Percentiles rank a stretch among this genome's conserved stretches.
Conservation (phyloP, 2,329 filamentous ascomycete species). For the Paraphaeosphaeria minitans region DNA sequence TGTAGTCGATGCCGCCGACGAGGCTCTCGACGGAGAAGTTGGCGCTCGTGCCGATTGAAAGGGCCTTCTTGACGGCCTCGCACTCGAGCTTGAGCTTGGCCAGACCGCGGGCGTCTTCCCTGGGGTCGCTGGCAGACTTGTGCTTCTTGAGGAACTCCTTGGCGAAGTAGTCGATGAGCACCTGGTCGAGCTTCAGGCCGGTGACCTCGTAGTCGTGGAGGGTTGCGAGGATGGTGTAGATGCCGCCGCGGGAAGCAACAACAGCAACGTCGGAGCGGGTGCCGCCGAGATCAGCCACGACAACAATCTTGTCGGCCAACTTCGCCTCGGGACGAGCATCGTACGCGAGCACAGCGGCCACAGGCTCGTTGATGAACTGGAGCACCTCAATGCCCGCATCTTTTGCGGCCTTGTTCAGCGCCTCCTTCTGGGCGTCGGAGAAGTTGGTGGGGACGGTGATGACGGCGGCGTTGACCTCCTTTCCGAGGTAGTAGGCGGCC, state of each 20-base stretch:
- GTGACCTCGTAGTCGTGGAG: constrained; percentile 95
- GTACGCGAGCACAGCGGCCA: constrained; percentile 87
- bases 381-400: constrained; percentile 85
- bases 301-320: constrained; percentile 82
- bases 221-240: constrained; percentile 94
- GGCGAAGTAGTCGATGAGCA: constrained; percentile 92
- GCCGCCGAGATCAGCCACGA: constrained; percentile 91
- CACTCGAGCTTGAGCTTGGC: constrained; percentile 93
- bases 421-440: constrained; percentile 81
- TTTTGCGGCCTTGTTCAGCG: constrained; percentile 76
- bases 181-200: constrained; percentile 83
- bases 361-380: constrained; percentile 89
- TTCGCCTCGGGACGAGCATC: constrained; percentile 80
- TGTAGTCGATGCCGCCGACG: constrained; percentile 87
- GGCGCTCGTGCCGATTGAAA: constrained; percentile 86
- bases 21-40: constrained; percentile 93
- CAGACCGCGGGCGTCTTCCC: constrained; percentile 77
- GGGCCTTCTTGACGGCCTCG: constrained; percentile 88
- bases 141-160: constrained; percentile 99
- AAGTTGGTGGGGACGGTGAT: constrained; percentile 95
- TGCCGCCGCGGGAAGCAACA: constrained; percentile 87
- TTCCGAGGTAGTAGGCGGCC: constrained; percentile 90
- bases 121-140: constrained; percentile 73
- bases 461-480: constrained; percentile 91
- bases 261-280: constrained; percentile 92